These are phyloP conservation scores for Colletotrichum lindemuthianum DNA, from an alignment of 2,329 filamentous ascomycete species.

Conservation along the genomic window DNA sequence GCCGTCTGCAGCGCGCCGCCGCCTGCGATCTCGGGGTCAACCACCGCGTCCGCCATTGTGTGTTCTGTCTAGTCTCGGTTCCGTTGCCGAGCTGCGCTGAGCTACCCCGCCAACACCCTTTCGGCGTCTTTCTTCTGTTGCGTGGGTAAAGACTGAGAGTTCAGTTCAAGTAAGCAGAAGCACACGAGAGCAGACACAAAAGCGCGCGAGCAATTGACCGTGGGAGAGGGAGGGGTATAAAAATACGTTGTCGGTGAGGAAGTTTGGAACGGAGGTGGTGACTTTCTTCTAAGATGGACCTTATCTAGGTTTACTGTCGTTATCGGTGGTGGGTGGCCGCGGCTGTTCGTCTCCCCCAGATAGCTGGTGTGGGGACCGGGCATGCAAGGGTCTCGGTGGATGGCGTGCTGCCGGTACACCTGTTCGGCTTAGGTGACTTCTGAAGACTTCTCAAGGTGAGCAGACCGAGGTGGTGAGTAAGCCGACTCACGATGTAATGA, in stretches of 20 bases:
- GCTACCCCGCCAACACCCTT: slow-evolving; percentile 25
- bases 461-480: slow-evolving; percentile 7
- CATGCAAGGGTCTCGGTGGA: slow-evolving; percentile 7
- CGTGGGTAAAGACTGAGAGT: neutral
- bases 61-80: neutral
- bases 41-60: slow-evolving; percentile 29
- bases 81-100: neutral
- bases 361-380: slow-evolving; percentile 9
- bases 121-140: neutral
- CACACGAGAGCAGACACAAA: neutral
- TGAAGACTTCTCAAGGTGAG: too few relatives aligned
- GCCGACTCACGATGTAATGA: neutral
- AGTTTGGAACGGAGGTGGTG: neutral
- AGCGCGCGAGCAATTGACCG: neutral
- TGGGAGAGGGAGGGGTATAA: neutral
- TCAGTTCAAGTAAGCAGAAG: neutral
- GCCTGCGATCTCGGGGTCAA: slow-evolving; percentile 30
- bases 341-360: slow-evolving; percentile 6
- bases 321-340: slow-evolving; percentile 9
- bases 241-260: neutral
- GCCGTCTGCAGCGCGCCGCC: slow-evolving; percentile 66
- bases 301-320: slow-evolving; percentile 2
- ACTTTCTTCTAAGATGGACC: neutral
- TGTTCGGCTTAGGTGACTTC: too few relatives aligned
- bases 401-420: slow-evolving; percentile 10